These are phyloP conservation scores for Fragaria iinumae DNA, from an alignment of 306 rosid species.

Conservation along the genomic window DNA sequence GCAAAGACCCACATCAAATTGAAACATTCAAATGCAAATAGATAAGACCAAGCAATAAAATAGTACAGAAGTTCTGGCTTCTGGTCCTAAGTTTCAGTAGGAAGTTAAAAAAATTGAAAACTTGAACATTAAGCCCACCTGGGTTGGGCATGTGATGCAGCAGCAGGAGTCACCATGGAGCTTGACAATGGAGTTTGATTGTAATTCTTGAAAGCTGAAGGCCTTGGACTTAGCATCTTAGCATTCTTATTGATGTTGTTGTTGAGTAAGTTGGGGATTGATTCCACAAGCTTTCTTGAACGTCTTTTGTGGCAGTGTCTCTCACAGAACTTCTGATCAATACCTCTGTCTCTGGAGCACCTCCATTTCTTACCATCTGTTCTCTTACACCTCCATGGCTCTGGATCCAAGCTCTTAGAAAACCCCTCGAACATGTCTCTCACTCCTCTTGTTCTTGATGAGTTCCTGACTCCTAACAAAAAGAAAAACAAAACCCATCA, in stretches of 20 bases:
- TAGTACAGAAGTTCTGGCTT: background rate
- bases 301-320: constrained; percentile 37
- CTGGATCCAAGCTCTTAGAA: constrained; percentile 27
- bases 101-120: background rate
- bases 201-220: constrained; percentile 13
- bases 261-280: constrained; percentile 20
- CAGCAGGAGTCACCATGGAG: constrained; percentile 8
- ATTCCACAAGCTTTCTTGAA: constrained; percentile 49
- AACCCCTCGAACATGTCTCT: constrained; percentile 20
- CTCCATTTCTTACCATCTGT: constrained; percentile 45
- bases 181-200: constrained; percentile 14
- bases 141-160: constrained; percentile 26
- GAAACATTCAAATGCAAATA: background rate
- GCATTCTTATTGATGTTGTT: constrained; percentile 21
- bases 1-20: background rate
- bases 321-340: constrained; percentile 35
- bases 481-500: background rate
- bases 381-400: constrained; percentile 41
- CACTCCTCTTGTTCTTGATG: background rate
- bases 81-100: constrained; percentile 3
- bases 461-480: constrained; percentile 12
- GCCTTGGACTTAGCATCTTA: constrained; percentile 15
- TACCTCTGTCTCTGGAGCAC: constrained; percentile 31
- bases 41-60: constrained; percentile 18
- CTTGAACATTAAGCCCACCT: constrained; percentile 18